phyloP scores from a whole-genome alignment of 192 early-diverging fungal species.

The Backusella tarrabulga region DNA sequence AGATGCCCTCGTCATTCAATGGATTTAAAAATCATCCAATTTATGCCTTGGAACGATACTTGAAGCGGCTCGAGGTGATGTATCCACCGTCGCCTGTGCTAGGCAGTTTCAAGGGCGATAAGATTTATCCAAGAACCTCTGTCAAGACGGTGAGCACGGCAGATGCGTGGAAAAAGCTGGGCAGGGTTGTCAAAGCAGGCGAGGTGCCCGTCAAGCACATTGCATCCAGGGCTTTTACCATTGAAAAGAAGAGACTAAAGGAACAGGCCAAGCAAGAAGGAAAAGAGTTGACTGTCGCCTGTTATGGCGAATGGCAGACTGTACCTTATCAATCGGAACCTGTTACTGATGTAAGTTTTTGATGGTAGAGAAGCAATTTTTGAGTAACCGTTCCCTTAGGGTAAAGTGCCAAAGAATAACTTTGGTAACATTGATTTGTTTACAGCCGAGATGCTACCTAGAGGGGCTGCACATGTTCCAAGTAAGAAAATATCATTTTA shows the following conservation, averaged over 20 bases:
- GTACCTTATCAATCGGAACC: conserved; percentile 57
- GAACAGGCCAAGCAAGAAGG: conserved; percentile 33
- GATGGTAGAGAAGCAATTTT: neutral
- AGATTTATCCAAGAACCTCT: conserved; percentile 73
- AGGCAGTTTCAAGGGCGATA: conserved; percentile 73
- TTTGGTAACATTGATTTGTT: conserved; percentile 90
- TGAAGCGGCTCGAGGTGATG: conserved; percentile 77
- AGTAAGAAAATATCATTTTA: conserved; percentile 34
- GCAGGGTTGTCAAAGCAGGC: conserved; percentile 44
- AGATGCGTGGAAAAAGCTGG: conserved; percentile 67
- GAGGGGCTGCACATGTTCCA: conserved; percentile 71
- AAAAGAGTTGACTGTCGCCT: conserved; percentile 36
- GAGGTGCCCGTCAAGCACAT: conserved; percentile 43
- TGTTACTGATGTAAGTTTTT: conserved; percentile 54
- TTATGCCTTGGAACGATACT: conserved; percentile 83
- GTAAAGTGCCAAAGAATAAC: conserved; percentile 75
- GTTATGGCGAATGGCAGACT: conserved; percentile 93
- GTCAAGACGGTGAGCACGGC: conserved; percentile 61
- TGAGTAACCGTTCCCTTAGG: conserved; percentile 37
- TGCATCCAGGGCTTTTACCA: conserved; percentile 43
- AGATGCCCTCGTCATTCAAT: conserved; percentile 75
- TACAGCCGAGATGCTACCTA: conserved; percentile 79
- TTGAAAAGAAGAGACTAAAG: conserved; percentile 40
- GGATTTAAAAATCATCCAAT: conserved; percentile 83
- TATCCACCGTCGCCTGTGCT: conserved; percentile 69